Evolutionary conservation across 2,329 filamentous ascomycete species (phyloP).

Genomic region (Tolypocladium tropicale): DNA sequence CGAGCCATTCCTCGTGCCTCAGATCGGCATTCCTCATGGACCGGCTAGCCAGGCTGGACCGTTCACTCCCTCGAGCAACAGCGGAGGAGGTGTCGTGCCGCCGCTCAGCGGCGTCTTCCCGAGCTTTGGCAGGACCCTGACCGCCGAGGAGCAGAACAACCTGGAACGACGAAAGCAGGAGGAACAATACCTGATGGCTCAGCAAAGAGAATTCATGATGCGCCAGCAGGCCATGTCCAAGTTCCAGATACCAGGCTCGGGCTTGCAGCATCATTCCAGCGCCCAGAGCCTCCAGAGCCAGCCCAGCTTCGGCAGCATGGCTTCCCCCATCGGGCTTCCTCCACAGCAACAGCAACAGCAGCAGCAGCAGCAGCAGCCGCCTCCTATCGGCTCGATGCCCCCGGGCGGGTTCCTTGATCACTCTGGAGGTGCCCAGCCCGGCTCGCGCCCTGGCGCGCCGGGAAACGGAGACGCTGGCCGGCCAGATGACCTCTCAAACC

Average conservation of each 20-base stretch:
- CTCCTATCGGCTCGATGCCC: slow-evolving; percentile 39
- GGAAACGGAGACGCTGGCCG: slow-evolving; percentile 43
- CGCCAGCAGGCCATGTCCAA: slow-evolving; percentile 73
- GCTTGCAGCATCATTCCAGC: slow-evolving; percentile 85
- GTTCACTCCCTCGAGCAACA: slow-evolving; percentile 38
- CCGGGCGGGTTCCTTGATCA: slow-evolving; percentile 65
- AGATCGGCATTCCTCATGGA: slow-evolving; percentile 91
- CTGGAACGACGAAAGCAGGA: slow-evolving; percentile 94
- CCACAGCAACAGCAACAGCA: slow-evolving; percentile 30
- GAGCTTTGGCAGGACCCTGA: slow-evolving; percentile 91
- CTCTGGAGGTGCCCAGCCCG: slow-evolving; percentile 20
- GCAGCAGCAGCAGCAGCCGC: slow-evolving; percentile 3
- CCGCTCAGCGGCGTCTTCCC: slow-evolving; percentile 91
- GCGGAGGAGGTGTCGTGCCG: slow-evolving; percentile 58
- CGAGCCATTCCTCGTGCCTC: slow-evolving; percentile 93
- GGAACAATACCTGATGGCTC: slow-evolving; percentile 92
- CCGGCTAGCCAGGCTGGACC: slow-evolving; percentile 45
- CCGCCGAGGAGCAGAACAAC: slow-evolving; percentile 96
- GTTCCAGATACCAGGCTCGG: slow-evolving; percentile 47
- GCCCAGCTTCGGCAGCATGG: slow-evolving; percentile 90
- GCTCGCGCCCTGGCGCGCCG: slow-evolving; percentile 10
- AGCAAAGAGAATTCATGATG: slow-evolving; percentile 86
- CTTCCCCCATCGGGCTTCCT: slow-evolving; percentile 62
- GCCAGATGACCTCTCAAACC: slow-evolving; percentile 64
- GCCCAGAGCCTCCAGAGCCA: slow-evolving; percentile 95